Evolutionary conservation across 202 grass and related monocot genomes (phyloP), one percentile per base, ranked within the genome.

Genomic region (Carex sylvatica): DNA sequence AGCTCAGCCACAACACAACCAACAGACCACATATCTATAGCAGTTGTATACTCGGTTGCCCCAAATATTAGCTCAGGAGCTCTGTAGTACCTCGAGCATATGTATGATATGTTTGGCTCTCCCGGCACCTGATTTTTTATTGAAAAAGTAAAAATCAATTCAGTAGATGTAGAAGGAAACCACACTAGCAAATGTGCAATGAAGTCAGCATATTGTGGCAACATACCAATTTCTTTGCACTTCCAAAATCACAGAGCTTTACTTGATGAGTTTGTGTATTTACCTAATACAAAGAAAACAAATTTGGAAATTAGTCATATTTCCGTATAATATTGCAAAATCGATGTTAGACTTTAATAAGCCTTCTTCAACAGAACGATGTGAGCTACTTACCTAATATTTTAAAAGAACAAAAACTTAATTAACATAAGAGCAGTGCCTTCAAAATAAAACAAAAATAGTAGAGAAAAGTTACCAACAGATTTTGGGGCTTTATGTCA

Each of bases 1-100:
- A 96, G 92, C 73, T 99, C 96, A 80, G 93, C 96, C 75, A 99
- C 61, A 61, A 99, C 96, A 86, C 96, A 99, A 79, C 96, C 96
- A 89, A 99, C 96, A 88, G 96, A 99, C 96, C 96, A 99, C 67
- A 99, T 96, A 87, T 99, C 96, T 85, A 99, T 99, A 40, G 93
- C 88, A 61, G 92, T 89, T 55, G 88, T 96, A 85, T 99, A 99
- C 59, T 99, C 96, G 35, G 89, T 99, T 58, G 96, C 93, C 84
- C 96, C 96, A 89, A 99, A 99, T 87, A 99, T 99, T 71, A 99
- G 86, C 85, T 99, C 96, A 46, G 96, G 96, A 87, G 96, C 96
- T 82, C 96, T 92, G 90, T 99, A 99, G 85, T 96, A 99, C 70
- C 96, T 83, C 0, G 96, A 99, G 83, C 96, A 99, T 76, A 99